Evolutionary conservation across 306 rosid species (phyloP).

Genomic region (Senna siamea): DNA sequence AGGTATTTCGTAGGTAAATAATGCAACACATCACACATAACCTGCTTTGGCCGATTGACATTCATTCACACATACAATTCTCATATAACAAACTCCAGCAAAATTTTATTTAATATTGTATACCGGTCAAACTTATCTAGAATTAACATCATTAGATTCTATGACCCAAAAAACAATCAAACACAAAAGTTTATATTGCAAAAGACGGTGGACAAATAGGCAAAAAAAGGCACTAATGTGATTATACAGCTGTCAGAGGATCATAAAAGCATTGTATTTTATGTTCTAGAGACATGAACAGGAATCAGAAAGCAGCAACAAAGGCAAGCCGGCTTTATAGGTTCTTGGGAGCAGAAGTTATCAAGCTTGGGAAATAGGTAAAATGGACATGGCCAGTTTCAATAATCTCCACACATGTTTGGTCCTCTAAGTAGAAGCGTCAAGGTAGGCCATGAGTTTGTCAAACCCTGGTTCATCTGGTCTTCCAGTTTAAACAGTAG

Average conservation of each 20-base stretch:
- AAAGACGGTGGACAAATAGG: slow-evolving; percentile 15
- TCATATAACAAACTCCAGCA: slow-evolving; percentile 46
- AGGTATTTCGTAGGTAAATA: slow-evolving; percentile 20
- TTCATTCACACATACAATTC: slow-evolving; percentile 47
- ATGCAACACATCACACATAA: not conserved
- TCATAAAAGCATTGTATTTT: slow-evolving; percentile 56
- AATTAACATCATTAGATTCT: slow-evolving; percentile 42
- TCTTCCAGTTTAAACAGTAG: slow-evolving; percentile 92
- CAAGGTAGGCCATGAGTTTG: slow-evolving; percentile 94
- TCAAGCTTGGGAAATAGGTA: slow-evolving; percentile 80
- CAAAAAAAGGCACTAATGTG: slow-evolving; percentile 36
- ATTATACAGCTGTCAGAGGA: slow-evolving; percentile 49
- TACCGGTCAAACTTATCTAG: slow-evolving; percentile 34
- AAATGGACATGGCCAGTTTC: slow-evolving; percentile 63
- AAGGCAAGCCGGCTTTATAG: slow-evolving; percentile 63
- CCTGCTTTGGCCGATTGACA: too few relatives aligned
- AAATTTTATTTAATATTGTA: not conserved
- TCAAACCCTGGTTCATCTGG: slow-evolving; percentile 92
- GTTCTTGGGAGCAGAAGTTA: slow-evolving; percentile 75
- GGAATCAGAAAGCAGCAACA: slow-evolving; percentile 57
- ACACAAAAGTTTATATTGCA: slow-evolving; percentile 45
- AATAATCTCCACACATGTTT: slow-evolving; percentile 62
- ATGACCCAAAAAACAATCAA: not conserved
- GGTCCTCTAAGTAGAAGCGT: slow-evolving; percentile 80
- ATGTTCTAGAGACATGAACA: slow-evolving; percentile 50